A percentile compares a stretch with the other conserved stretches of the same genome.
Evolutionary conservation across 768 basidiomycete genomes (phyloP).

Genomic region (Lentinula detonsa): DNA sequence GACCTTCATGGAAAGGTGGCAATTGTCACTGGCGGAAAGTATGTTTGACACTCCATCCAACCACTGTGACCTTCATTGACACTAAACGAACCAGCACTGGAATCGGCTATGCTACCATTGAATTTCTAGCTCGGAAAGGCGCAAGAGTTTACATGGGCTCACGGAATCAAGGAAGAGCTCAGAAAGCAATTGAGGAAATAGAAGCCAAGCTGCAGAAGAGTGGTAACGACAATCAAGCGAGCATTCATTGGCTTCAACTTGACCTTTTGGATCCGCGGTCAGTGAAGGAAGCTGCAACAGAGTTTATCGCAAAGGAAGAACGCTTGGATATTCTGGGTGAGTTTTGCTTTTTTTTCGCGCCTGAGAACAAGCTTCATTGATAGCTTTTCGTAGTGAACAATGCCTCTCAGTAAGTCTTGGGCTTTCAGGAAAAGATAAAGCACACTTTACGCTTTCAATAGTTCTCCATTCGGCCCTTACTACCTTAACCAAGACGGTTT

Average conservation of each 20-base stretch:
- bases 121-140: constrained; percentile 25
- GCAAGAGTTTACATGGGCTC: constrained; percentile 33
- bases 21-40: constrained; percentile 49
- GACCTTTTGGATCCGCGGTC: constrained; percentile 23
- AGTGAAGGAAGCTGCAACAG: constrained; percentile 20
- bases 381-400: neutral
- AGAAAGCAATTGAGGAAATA: constrained; percentile 18
- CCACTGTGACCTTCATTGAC: neutral
- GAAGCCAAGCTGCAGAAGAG: constrained; percentile 18
- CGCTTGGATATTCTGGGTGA: constrained; percentile 38
- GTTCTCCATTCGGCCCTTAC: too few relatives aligned
- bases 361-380: too few relatives aligned
- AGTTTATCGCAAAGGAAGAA: constrained; percentile 30
- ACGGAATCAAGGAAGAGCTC: constrained; percentile 24
- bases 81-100: constrained; percentile 19
- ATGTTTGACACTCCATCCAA: constrained; percentile 10
- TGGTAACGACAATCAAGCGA: constrained; percentile 12
- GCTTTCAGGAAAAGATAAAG: too few relatives aligned
- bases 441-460: too few relatives aligned
- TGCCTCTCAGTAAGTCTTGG: too few relatives aligned
- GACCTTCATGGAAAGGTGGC: constrained; percentile 40
- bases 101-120: too few relatives aligned
- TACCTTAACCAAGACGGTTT: constrained; percentile 10
- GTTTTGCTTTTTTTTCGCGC: constrained; percentile 3
- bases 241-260: constrained; percentile 28